phyloP scores from a whole-genome alignment of 2,329 filamentous ascomycete species.

The Epichloe sylvatica region DNA sequence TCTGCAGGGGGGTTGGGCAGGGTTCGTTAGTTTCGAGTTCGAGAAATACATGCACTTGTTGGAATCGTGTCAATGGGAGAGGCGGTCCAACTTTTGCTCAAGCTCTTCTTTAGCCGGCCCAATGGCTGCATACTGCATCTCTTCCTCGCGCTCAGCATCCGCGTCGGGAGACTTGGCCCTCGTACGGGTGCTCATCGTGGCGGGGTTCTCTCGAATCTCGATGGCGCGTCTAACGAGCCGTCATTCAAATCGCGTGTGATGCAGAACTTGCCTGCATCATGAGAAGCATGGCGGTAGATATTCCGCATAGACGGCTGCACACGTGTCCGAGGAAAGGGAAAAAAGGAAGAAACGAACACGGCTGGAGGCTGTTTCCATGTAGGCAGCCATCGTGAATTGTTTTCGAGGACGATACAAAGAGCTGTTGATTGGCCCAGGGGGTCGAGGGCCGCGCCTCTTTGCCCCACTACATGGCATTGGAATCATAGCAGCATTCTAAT shows the following conservation, averaged over 20 bases:
- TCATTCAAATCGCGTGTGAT: not conserved
- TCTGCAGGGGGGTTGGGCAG: constrained; percentile 26
- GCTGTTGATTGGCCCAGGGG: too few species aligned
- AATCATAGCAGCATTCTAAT: too few species aligned
- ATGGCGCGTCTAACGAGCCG: not conserved
- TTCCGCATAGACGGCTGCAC: too few species aligned
- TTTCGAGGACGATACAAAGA: too few species aligned
- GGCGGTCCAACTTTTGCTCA: constrained; percentile 25
- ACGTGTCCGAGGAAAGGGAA: too few species aligned
- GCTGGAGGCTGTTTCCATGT: too few species aligned
- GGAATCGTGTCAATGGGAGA: not conserved
- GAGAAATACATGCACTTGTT: not conserved
- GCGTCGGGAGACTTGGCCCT: constrained; percentile 19
- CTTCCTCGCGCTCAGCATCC: constrained; percentile 35
- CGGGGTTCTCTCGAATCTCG: not conserved
- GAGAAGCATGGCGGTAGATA: not conserved
- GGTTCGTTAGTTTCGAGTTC: not conserved
- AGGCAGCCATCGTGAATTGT: too few species aligned
- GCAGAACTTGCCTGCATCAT: not conserved
- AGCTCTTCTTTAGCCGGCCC: constrained; percentile 28
- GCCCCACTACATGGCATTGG: too few species aligned
- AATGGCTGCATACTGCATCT: constrained; percentile 33
- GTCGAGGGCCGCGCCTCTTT: too few species aligned
- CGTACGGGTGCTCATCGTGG: not conserved
- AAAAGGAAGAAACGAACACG: too few species aligned